Evolutionary conservation across 2,329 filamentous ascomycete species (phyloP).

Genomic region (Myriosclerotinia scirpicola): DNA sequence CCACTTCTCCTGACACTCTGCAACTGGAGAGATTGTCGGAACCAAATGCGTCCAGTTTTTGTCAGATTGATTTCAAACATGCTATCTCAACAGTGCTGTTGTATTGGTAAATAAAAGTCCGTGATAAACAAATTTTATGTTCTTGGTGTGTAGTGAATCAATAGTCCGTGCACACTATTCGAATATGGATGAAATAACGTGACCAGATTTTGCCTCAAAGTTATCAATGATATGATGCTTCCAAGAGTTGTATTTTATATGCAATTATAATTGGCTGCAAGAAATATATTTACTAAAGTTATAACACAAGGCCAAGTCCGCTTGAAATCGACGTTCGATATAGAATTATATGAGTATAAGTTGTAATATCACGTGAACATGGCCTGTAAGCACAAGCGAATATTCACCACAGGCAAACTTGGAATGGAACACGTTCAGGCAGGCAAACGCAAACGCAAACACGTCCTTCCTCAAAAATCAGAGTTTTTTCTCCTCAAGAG

Average conservation of each 20-base stretch:
- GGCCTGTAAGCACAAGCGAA: conserved; percentile 10
- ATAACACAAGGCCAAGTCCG: not conserved
- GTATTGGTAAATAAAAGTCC: not conserved
- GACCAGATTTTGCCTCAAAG: not conserved
- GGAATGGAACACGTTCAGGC: conserved; percentile 1
- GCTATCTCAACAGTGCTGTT: no score
- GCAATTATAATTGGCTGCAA: not conserved
- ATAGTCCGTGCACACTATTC: not conserved
- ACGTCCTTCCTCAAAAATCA: conserved; percentile 11
- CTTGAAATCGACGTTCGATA: not conserved
- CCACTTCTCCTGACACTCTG: no score
- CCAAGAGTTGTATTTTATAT: not conserved
- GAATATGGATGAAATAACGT: not conserved
- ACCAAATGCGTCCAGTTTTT: no score
- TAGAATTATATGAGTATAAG: no score
- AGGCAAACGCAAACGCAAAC: conserved; percentile 9
- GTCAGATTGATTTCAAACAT: no score
- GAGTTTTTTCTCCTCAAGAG: conserved; percentile 4
- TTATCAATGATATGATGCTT: not conserved
- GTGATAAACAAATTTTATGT: no score
- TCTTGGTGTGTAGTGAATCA: not conserved
- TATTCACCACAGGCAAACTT: not conserved
- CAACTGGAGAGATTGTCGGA: no score
- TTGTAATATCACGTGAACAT: not conserved
- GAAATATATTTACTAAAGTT: not conserved